Conservation (phyloP, 2,329 filamentous ascomycete species). For the Didymellaceae sp. region DNA sequence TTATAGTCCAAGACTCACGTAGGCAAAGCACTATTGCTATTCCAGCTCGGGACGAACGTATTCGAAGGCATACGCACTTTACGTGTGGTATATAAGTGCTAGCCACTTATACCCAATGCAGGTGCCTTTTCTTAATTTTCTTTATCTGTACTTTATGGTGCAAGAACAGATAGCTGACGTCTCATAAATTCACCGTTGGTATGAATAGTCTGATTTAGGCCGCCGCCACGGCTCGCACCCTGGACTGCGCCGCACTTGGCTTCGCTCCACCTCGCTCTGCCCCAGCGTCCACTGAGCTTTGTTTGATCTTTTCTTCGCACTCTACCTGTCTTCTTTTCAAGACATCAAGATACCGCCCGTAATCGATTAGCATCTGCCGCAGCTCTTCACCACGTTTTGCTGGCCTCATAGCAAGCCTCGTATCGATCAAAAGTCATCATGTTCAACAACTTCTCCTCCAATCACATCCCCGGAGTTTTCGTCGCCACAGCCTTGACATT, state of each 20-base stretch:
- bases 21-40: no score
- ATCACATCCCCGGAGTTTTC: slow-evolving; percentile 36
- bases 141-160: no score
- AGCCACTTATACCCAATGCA: no score
- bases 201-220: no score
- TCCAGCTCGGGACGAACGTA: no score
- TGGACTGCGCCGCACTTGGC: not conserved
- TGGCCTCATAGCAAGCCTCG: not conserved
- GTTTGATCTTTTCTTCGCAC: not conserved
- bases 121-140: no score
- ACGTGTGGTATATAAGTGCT: no score
- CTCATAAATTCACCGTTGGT: no score
- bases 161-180: no score
- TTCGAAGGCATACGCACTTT: no score
- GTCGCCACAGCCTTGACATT: slow-evolving; percentile 42
- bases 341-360: not conserved
- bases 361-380: not conserved
- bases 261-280: no score
- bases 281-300: not conserved
- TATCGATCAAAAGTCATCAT: not conserved
- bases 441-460: not conserved
- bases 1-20: no score
- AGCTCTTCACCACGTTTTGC: not conserved
- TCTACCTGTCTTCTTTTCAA: not conserved
- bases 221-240: not conserved